Evolutionary conservation across 345 rosid genomes (phyloP), one percentile per base, ranked within the genome.

Genomic region (Trapa bicornis): DNA sequence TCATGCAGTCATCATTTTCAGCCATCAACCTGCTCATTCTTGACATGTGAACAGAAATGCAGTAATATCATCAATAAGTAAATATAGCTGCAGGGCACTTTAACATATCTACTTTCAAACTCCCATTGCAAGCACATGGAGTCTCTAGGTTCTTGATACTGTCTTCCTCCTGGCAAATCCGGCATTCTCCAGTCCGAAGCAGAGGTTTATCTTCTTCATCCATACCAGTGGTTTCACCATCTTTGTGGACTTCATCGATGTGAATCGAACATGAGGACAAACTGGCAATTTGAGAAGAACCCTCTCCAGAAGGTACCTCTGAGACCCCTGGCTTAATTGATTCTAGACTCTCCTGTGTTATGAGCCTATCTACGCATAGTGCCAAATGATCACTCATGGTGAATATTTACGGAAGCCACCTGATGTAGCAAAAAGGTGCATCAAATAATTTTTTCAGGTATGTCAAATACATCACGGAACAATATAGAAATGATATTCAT

Each of bases 131-230:
- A 48, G 86, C 86, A 82, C 98, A 93, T 61, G 98, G 98, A 73
- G 81, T 73, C 78, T 93, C 98, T 67, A 93, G 72, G 76, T 84
- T 86, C 72, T 76, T 78, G 63, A 80, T 62, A 53, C 74, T 77
- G 63, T 93, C 98, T 76, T 93, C 98, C 83, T 93, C 98, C 81
- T 93, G 98, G 74, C 98, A 93, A 68, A 93, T 93, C 62, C 98
- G 96, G 61, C 98, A 93, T 74, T 93, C 98, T 29, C 80, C 88
- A 6, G 64, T 80, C 69, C 82, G 88, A 63, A 93, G 80, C 77
- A 93, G 84, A 37, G 92, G 98, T 61, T 87, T 84, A 69, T 80
- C 86, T 47, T 80, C 82, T 57, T 73, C 84, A 5, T 22, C 29
- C 29, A 14, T 11, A 2, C 45, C 47, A 1, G 1, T 61, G 32